Conservation (phyloP, 1,139 yeast genomes). For the Geotrichum candidum region DNA sequence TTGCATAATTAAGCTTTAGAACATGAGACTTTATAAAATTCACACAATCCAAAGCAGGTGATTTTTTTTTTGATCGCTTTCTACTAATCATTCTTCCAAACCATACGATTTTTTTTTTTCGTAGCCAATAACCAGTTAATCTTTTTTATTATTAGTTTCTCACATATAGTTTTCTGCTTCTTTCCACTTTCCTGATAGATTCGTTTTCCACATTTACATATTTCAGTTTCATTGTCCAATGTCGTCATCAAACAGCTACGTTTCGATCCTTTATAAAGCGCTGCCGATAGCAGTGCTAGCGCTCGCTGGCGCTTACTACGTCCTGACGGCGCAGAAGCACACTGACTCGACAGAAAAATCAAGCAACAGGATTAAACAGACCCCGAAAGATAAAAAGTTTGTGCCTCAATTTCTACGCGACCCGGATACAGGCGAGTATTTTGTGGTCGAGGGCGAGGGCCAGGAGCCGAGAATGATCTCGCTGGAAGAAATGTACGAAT, state of each 20-base stretch:
- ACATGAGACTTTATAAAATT: not conserved
- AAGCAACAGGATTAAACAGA: not conserved
- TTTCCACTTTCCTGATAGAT: not conserved
- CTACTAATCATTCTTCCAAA: not conserved
- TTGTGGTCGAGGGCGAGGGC: constrained; percentile 6
- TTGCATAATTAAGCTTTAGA: not conserved
- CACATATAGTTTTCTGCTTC: not conserved
- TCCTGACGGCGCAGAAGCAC: not conserved
- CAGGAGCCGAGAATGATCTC: constrained; percentile 7
- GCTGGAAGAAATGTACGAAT: constrained; percentile 12
- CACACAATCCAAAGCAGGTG: not conserved
- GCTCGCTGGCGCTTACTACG: not conserved
- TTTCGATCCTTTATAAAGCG: not conserved
- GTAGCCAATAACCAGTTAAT: not conserved
- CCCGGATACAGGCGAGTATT: constrained; percentile 13
- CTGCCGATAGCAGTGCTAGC: not conserved
- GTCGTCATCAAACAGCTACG: not conserved
- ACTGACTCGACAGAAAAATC: not conserved
- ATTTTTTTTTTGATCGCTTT: not conserved
- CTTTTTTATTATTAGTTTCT: not conserved
- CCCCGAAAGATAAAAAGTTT: not conserved
- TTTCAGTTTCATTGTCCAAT: not conserved
- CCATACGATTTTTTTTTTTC: not conserved
- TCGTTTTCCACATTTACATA: not conserved
- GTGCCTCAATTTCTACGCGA: constrained; percentile 7